A percentile compares a stretch with the other conserved stretches of the same genome.
These are phyloP conservation scores for Hysterangium stoloniferum DNA, from an alignment of 768 basidiomycete genomes.

Conservation along the genomic window DNA sequence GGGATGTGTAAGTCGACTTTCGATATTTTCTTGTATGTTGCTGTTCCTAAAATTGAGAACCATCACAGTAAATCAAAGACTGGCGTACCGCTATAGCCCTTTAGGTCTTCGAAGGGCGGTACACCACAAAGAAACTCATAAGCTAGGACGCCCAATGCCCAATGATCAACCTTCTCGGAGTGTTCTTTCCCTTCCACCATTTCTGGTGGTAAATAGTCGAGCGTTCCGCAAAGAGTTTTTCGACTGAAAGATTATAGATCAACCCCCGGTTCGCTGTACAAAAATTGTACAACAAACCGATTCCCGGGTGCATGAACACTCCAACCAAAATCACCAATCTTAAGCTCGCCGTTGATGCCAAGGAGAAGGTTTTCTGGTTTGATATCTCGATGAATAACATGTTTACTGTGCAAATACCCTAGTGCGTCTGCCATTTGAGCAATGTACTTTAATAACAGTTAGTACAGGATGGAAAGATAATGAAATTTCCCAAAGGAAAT, in stretches of 20 bases:
- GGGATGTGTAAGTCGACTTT: conserved; percentile 76
- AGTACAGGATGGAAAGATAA: neutral
- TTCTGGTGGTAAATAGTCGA: conserved; percentile 96
- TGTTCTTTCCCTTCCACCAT: conserved; percentile 95
- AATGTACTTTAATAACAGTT: conserved; percentile 57
- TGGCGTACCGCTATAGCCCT: conserved; percentile 61
- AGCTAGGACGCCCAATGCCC: conserved; percentile 94
- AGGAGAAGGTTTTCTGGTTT: conserved; percentile 96
- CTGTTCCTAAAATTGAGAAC: conserved; percentile 30
- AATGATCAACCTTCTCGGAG: conserved; percentile 85
- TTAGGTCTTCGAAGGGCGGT: conserved; percentile 81
- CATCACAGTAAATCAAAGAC: neutral
- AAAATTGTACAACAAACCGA: conserved; percentile 27
- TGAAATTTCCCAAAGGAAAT: neutral
- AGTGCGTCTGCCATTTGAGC: conserved; percentile 98
- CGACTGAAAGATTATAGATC: conserved; percentile 32
- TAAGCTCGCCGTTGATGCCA: conserved; percentile 92
- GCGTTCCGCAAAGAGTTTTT: conserved; percentile 88
- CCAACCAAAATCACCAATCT: conserved; percentile 99
- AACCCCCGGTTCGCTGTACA: neutral
- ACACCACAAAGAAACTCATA: conserved; percentile 90
- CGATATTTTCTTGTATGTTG: conserved; percentile 86
- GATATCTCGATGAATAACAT: conserved; percentile 98
- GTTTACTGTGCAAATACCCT: conserved; percentile 85
- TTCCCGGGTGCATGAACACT: conserved; percentile 93